Conservation (phyloP, 1,139 yeast genomes). For the Williopsis jadinii region DNA sequence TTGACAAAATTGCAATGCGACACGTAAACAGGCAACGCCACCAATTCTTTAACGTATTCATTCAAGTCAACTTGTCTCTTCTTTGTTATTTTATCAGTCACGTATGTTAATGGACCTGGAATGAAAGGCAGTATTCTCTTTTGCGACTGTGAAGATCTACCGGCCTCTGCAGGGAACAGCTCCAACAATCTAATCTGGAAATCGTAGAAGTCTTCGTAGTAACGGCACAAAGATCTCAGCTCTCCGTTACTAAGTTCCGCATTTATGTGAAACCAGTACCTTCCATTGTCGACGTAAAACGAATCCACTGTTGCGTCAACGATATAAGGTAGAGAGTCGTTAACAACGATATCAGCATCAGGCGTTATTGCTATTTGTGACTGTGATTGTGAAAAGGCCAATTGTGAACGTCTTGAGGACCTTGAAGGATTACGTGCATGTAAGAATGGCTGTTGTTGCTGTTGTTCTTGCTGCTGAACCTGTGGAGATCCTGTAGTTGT, state of each 20-base stretch:
- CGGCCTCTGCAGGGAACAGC: conserved; percentile 88
- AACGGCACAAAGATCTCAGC: conserved; percentile 70
- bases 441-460: background rate
- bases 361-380: conserved; percentile 1
- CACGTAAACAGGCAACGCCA: conserved; percentile 71
- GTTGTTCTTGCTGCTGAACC: conserved; percentile 7
- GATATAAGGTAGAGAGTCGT: conserved; percentile 26
- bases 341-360: conserved; percentile 9
- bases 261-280: conserved; percentile 81
- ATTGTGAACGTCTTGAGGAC: conserved; percentile 2
- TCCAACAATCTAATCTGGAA: conserved; percentile 81
- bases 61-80: conserved; percentile 83
- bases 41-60: conserved; percentile 68
- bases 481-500: conserved; percentile 2
- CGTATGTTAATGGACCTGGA: conserved; percentile 94
- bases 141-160: conserved; percentile 46
- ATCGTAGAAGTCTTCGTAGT: conserved; percentile 94
- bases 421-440: conserved; percentile 1
- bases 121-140: conserved; percentile 83
- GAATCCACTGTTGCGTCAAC: conserved; percentile 72
- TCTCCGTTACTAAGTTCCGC: conserved; percentile 67
- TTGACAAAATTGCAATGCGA: conserved; percentile 65
- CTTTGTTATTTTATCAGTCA: conserved; percentile 81
- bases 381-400: conserved; percentile 1
- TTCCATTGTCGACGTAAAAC: conserved; percentile 75